These are phyloP conservation scores for Vitis hybrid DNA, from an alignment of 177 flowering plant genomes.

Conservation along the genomic window DNA sequence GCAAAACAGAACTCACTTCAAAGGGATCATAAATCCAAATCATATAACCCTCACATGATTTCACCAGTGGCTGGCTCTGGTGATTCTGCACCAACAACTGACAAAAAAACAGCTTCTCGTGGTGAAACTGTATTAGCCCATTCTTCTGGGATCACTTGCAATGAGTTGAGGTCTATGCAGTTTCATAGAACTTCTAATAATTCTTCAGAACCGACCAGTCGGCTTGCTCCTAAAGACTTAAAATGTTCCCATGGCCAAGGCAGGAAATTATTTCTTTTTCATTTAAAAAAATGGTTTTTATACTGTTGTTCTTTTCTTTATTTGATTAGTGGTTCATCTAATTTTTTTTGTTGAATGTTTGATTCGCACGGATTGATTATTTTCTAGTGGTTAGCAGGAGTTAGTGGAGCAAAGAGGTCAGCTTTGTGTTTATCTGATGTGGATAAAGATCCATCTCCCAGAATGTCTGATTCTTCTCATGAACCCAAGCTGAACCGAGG, in stretches of 20 bases:
- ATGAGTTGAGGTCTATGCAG: not conserved
- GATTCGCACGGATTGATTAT: not conserved
- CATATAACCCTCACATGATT: not conserved
- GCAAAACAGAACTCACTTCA: not conserved
- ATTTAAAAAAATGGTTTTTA: not conserved
- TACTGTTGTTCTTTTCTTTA: not conserved
- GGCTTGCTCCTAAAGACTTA: not conserved
- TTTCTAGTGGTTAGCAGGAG: not conserved
- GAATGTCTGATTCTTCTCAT: not conserved
- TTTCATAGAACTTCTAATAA: not conserved
- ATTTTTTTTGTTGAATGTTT: not conserved
- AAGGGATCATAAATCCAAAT: not conserved
- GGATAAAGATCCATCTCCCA: not conserved
- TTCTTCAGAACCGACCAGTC: not conserved
- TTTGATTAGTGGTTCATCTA: not conserved
- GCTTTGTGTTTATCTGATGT: not conserved
- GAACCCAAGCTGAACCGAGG: not conserved
- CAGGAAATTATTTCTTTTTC: not conserved
- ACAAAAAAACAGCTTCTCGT: not conserved
- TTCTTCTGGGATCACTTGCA: not conserved
- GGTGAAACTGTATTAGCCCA: not conserved
- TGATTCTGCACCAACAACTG: not conserved
- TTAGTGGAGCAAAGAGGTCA: not conserved
- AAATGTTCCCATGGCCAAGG: not conserved
- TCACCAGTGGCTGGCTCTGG: slow-evolving; percentile 1